Evolutionary conservation across 331 rosid genomes (phyloP).

Genomic region (Pyracantha coccinea): DNA sequence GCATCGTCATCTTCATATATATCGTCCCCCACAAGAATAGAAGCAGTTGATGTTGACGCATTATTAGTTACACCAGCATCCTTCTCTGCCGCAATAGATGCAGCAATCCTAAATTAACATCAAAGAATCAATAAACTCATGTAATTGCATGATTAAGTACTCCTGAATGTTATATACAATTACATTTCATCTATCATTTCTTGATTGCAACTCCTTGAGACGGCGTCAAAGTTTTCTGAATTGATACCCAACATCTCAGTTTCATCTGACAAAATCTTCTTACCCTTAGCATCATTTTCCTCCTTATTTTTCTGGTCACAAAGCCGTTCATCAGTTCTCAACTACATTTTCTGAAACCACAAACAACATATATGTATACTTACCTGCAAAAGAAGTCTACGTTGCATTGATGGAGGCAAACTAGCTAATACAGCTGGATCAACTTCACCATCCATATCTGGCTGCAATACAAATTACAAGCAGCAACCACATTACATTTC

Average conservation of each 20-base stretch:
- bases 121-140: slow-evolving; percentile 8
- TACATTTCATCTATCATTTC: slow-evolving; percentile 74
- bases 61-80: slow-evolving; percentile 22
- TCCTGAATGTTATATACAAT: not conserved
- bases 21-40: slow-evolving; percentile 35
- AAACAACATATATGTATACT: slow-evolving; percentile 13
- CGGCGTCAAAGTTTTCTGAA: slow-evolving; percentile 23
- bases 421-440: slow-evolving; percentile 64
- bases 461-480: slow-evolving; percentile 27
- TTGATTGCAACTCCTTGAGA: slow-evolving; percentile 33
- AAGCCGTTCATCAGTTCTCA: slow-evolving; percentile 24
- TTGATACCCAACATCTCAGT: slow-evolving; percentile 25
- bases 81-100: slow-evolving; percentile 66
- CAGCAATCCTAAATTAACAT: slow-evolving; percentile 63
- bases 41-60: slow-evolving; percentile 20
- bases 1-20: slow-evolving; percentile 45
- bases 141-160: not conserved
- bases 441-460: slow-evolving; percentile 35
- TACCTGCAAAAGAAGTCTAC: slow-evolving; percentile 53
- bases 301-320: slow-evolving; percentile 33
- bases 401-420: slow-evolving; percentile 62
- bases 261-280: slow-evolving; percentile 39
- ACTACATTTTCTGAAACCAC: slow-evolving; percentile 38
- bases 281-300: slow-evolving; percentile 49
- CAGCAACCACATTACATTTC: not conserved